These are phyloP conservation scores for Raddia distichophylla DNA, from an alignment of 176 grass and related monocot genomes.

Conservation along the genomic window DNA sequence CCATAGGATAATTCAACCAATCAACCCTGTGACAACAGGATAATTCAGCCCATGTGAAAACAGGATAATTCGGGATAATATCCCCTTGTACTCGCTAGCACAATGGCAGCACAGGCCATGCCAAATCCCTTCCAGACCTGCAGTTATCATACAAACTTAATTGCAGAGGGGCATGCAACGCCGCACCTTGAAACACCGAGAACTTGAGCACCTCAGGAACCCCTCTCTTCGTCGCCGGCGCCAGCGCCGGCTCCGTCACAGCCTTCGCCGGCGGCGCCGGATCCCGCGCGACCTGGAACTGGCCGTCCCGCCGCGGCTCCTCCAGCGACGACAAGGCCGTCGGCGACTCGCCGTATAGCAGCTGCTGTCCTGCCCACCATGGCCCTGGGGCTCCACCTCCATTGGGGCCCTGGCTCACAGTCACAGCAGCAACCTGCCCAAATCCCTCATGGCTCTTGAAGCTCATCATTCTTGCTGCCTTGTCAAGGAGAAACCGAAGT, in stretches of 20 bases:
- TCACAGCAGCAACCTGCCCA: conserved; percentile 35
- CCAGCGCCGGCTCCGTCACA: not conserved
- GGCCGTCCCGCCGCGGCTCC: conserved; percentile 43
- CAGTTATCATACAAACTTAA: not conserved
- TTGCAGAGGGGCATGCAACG: not conserved
- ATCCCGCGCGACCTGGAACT: conserved; percentile 61
- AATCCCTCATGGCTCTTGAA: conserved; percentile 55
- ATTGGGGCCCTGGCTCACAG: conserved; percentile 28
- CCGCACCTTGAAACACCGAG: conserved; percentile 70
- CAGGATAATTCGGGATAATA: conserved; percentile 14
- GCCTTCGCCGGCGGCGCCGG: conserved; percentile 25
- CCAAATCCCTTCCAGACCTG: not conserved
- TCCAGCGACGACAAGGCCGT: conserved; percentile 41
- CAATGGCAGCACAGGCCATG: conserved; percentile 4
- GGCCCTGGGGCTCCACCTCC: conserved; percentile 50
- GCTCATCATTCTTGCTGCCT: conserved; percentile 45
- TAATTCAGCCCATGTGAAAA: conserved; percentile 11
- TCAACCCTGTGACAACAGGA: not conserved
- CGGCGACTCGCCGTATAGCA: conserved; percentile 60
- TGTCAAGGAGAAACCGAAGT: not conserved
- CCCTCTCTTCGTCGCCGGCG: conserved; percentile 41
- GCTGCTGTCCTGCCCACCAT: conserved; percentile 74
- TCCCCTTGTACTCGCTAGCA: not conserved
- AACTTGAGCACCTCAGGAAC: conserved; percentile 59
- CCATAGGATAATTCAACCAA: not conserved